Evolutionary conservation across 1,139 yeast genomes (phyloP).

Genomic region (Yamadazyma diospyri): DNA sequence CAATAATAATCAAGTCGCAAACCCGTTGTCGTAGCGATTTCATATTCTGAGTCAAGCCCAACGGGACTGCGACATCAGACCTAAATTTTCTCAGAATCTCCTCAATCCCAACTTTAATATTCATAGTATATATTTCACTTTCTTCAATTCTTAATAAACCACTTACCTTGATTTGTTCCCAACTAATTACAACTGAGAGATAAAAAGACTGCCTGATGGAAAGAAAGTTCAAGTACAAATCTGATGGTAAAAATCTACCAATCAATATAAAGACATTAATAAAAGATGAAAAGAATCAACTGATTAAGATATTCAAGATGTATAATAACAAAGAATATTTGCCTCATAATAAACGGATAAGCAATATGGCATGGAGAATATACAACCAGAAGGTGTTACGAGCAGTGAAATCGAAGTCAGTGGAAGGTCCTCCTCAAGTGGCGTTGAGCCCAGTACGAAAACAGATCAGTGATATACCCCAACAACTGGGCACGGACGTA

Average conservation of each 20-base stretch:
- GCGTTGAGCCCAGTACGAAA: neutral
- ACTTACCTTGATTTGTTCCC: no score
- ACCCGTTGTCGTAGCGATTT: no score
- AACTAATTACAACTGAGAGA: no score
- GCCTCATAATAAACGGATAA: slow-evolving; percentile 43
- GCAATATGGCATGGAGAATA: slow-evolving; percentile 48
- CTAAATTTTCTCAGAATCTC: no score
- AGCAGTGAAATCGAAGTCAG: neutral
- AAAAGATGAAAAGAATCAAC: slow-evolving; percentile 25
- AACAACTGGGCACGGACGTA: neutral
- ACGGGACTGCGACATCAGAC: no score
- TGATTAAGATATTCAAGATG: slow-evolving; percentile 38
- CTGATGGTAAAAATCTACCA: slow-evolving; percentile 14
- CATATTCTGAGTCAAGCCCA: no score
- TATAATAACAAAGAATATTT: slow-evolving; percentile 40
- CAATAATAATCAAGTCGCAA: no score
- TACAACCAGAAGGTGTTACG: slow-evolving; percentile 31
- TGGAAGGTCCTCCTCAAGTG: neutral
- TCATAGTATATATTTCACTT: no score
- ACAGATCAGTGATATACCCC: neutral
- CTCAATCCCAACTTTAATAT: no score
- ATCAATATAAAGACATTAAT: slow-evolving; percentile 12
- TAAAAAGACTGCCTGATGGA: no score
- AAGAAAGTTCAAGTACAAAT: slow-evolving; percentile 14
- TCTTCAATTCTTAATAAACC: no score